These are phyloP conservation scores for Lanzia echinophila DNA, from an alignment of 2,329 filamentous ascomycete genomes.

Conservation along the genomic window DNA sequence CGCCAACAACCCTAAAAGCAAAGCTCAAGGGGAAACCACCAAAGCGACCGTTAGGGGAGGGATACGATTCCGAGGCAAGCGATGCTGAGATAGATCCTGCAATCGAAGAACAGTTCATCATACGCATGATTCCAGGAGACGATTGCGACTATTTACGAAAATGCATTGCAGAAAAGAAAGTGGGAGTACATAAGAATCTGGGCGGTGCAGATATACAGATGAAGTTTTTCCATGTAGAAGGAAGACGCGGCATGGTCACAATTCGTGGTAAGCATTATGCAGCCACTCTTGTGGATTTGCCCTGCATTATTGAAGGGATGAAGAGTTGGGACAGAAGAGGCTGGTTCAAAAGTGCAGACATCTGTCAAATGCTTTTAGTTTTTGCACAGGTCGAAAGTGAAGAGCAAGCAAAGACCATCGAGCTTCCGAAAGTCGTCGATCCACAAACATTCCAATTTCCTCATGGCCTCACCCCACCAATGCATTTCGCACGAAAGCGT, in stretches of 20 bases:
- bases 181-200: constrained; percentile 55
- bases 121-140: constrained; percentile 81
- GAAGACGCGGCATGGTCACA: constrained; percentile 53
- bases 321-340: constrained; percentile 69
- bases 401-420: constrained; percentile 37
- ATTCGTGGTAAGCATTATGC: constrained; percentile 57
- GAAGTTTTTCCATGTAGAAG: constrained; percentile 66
- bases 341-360: constrained; percentile 67
- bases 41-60: constrained; percentile 68
- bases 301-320: constrained; percentile 64
- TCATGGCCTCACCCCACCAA: constrained; percentile 53
- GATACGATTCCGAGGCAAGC: constrained; percentile 93
- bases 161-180: constrained; percentile 67
- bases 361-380: constrained; percentile 68
- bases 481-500: constrained; percentile 50
- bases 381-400: constrained; percentile 51
- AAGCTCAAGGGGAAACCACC: constrained; percentile 64
- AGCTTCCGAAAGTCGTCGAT: constrained; percentile 27
- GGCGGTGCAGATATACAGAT: constrained; percentile 74
- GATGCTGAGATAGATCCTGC: constrained; percentile 82
- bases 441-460: constrained; percentile 34
- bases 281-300: constrained; percentile 61
- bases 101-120: constrained; percentile 81
- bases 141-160: constrained; percentile 78
- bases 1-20: constrained; percentile 42